These are phyloP conservation scores for Lachnellula arida DNA, from an alignment of 2,329 filamentous ascomycete species.

Conservation along the genomic window DNA sequence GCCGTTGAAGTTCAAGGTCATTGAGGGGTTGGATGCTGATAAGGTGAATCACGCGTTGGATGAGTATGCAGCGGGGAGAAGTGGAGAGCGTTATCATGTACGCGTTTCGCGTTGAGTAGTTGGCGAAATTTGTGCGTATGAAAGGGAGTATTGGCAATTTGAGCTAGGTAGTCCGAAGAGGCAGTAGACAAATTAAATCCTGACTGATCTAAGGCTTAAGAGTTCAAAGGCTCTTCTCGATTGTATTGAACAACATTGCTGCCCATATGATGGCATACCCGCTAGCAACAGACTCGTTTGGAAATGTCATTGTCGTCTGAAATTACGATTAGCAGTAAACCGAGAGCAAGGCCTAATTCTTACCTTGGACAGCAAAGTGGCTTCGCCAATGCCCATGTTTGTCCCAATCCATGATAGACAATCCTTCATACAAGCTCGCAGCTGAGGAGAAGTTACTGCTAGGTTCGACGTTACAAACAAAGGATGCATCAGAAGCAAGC, in stretches of 20 bases:
- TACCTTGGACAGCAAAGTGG: conserved; percentile 22
- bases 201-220: not conserved
- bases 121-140: no score
- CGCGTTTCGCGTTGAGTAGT: not conserved
- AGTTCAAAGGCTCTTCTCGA: not conserved
- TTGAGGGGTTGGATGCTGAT: not conserved
- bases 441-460: conserved; percentile 9
- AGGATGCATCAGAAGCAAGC: conserved; percentile 27
- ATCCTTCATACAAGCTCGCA: conserved; percentile 14
- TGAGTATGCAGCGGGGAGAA: not conserved
- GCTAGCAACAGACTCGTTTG: not conserved
- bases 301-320: not conserved
- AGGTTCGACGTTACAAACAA: conserved; percentile 20
- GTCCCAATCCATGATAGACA: conserved; percentile 27
- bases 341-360: not conserved
- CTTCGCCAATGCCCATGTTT: conserved; percentile 29
- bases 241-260: not conserved
- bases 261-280: conserved; percentile 1
- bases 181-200: not conserved
- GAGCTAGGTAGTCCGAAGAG: not conserved
- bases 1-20: not conserved
- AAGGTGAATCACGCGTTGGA: not conserved
- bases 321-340: not conserved
- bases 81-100: not conserved
- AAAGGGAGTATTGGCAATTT: no score